Evolutionary conservation across 805 yeast species (phyloP).

Genomic region (Metschnikowia orientalis): DNA sequence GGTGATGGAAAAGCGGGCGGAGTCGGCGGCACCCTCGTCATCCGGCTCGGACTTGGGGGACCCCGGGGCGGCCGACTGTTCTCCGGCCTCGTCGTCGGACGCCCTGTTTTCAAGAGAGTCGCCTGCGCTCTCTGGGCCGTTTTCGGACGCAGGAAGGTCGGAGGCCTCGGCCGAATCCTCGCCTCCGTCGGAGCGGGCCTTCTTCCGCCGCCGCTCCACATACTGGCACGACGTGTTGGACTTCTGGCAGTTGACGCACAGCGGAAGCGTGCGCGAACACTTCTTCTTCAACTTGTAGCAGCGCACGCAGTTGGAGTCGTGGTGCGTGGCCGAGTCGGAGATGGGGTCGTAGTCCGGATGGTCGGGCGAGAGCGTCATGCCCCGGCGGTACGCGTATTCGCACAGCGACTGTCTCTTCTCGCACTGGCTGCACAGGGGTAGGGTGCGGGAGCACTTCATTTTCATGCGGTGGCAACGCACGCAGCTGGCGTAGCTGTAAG

Average conservation of each 20-base stretch:
- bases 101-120: too few relatives aligned
- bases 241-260: constrained; percentile 34
- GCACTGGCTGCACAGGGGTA: constrained; percentile 4
- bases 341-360: constrained; percentile 7
- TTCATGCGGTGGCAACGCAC: constrained; percentile 3
- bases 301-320: constrained; percentile 35
- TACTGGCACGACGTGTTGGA: constrained; percentile 36
- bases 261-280: constrained; percentile 37
- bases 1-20: constrained; percentile 9
- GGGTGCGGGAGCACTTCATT: constrained; percentile 2
- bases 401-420: constrained; percentile 1
- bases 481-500: constrained; percentile 1
- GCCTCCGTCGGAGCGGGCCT: constrained; percentile 14
- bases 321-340: constrained; percentile 23
- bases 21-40: constrained; percentile 1
- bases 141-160: too few relatives aligned
- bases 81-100: too few relatives aligned
- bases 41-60: too few relatives aligned
- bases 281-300: constrained; percentile 42
- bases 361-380: background rate
- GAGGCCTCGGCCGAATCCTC: background rate
- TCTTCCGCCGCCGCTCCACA: constrained; percentile 28
- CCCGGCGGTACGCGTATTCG: background rate
- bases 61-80: too few relatives aligned
- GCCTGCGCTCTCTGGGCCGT: too few relatives aligned